Evolutionary conservation across 1,284 basidiomycete species (phyloP), one percentile per base, ranked within the genome.

Genomic region (Flammula alnicola): DNA sequence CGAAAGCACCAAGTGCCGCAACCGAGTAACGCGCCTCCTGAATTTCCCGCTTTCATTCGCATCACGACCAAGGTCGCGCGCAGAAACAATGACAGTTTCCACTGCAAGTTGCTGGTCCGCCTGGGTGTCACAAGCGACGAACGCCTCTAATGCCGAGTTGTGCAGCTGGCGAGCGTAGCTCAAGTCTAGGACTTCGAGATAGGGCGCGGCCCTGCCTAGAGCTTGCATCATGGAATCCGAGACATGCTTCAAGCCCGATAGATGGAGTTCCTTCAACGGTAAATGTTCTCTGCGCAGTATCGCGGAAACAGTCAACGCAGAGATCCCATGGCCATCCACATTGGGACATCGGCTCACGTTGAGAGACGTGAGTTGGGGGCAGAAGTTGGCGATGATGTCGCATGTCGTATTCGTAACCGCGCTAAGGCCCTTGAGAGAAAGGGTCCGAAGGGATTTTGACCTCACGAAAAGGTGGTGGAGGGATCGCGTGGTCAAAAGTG

Each of bases 1-100:
- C 3, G 92, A 93, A 17, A 98, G 67, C 32, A 79, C 82, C 27
- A 97, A 74, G 64, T 94, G 92, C n/a, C 83, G 78, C 37, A 97
- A 77, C 27, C 73, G 69, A 1, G 88, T 93, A 5, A 90, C 71
- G 11, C 90, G 81, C 49, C 86, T 70, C 56, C 75, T 77, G 61
- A 81, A 80, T 52, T 72, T 78, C 38, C 64, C 69, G 14, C 63
- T 61, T 57, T 84, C 80, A 30, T 73, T 70, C 2, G 77, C 64
- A 47, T 85, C 82, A 17, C 83, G 77, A 20, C 88, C 87, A 27
- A 81, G 78, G 54, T 91, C 80, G 32, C 82, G 78, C 10, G 86
- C 72, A 1, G 79, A 77, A 29, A 92, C 67, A 29, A 76, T 62
- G 30, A 87, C 63, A 0, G 75, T 78, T 32, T 73, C 70, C 17